phyloP scores from a whole-genome alignment of 2,329 filamentous ascomycete genomes.

The Exophiala mesophila region DNA sequence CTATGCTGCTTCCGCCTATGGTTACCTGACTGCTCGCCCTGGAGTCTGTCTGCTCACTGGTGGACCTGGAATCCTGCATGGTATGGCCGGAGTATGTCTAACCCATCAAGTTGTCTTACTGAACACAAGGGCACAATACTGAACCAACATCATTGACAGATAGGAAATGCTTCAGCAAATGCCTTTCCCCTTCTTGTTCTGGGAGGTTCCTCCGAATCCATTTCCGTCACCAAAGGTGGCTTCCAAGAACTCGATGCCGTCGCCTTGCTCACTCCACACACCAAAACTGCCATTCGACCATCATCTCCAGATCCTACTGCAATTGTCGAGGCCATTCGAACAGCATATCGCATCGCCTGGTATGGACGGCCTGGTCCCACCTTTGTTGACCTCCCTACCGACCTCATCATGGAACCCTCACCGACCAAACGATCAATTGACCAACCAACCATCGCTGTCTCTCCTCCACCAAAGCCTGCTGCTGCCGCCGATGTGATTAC shows the following conservation, averaged over 20 bases:
- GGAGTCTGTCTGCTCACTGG: constrained; percentile 57
- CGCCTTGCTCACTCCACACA: constrained; percentile 49
- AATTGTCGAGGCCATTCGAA: constrained; percentile 38
- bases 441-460: constrained; percentile 11
- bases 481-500: constrained; percentile 42
- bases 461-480: constrained; percentile 38
- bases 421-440: constrained; percentile 14
- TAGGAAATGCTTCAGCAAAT: constrained; percentile 51
- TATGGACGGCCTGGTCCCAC: constrained; percentile 51
- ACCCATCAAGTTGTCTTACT: no score
- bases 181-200: constrained; percentile 52
- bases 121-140: no score
- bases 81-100: constrained; percentile 52
- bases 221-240: constrained; percentile 48
- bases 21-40: constrained; percentile 52
- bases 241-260: constrained; percentile 57
- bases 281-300: constrained; percentile 48
- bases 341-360: constrained; percentile 50
- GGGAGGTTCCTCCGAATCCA: constrained; percentile 50
- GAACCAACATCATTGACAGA: no score
- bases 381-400: constrained; percentile 53
- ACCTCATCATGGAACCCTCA: constrained; percentile 46
- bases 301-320: constrained; percentile 43
- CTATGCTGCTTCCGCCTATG: constrained; percentile 56
- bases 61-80: constrained; percentile 55